Conservation (phyloP, 148 eudicot genomes). For the Hydrangea macrophylla region DNA sequence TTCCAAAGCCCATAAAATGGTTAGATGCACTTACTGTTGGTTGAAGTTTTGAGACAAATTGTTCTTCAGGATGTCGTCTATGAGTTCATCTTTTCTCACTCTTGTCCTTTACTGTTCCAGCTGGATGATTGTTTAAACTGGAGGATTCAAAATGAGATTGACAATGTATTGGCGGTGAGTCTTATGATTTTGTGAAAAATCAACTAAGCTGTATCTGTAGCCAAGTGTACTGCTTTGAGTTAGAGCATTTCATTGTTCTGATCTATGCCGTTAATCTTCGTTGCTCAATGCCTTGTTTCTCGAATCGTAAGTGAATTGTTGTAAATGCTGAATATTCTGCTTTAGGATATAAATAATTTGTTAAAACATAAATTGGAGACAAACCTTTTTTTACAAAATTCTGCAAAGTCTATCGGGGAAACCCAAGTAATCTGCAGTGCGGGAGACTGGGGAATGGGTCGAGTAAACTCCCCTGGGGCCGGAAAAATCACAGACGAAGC, state of each 20-base stretch:
- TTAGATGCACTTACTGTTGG: conserved; percentile 22
- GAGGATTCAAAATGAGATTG: conserved; percentile 86
- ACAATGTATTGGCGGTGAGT: conserved; percentile 71
- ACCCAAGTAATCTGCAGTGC: background rate
- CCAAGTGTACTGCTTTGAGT: background rate
- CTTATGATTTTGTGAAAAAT: conserved; percentile 8
- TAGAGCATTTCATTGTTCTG: background rate
- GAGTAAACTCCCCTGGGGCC: too few relatives aligned
- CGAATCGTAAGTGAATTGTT: background rate
- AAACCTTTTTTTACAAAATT: background rate
- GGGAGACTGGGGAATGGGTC: too few relatives aligned
- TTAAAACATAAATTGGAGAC: background rate
- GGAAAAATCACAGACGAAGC: too few relatives aligned
- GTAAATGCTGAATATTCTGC: background rate
- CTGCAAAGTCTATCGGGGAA: background rate
- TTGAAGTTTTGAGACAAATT: background rate
- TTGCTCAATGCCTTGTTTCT: background rate
- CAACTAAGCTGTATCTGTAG: background rate
- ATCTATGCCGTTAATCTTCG: background rate
- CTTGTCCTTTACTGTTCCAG: conserved; percentile 36
- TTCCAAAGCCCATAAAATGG: conserved; percentile 80
- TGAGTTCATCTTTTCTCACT: conserved; percentile 12
- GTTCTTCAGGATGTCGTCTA: background rate
- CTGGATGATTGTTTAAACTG: conserved; percentile 46
- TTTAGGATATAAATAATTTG: background rate